Conservation (phyloP, 1,284 basidiomycete species). For the Hemileia vastatrix region DNA sequence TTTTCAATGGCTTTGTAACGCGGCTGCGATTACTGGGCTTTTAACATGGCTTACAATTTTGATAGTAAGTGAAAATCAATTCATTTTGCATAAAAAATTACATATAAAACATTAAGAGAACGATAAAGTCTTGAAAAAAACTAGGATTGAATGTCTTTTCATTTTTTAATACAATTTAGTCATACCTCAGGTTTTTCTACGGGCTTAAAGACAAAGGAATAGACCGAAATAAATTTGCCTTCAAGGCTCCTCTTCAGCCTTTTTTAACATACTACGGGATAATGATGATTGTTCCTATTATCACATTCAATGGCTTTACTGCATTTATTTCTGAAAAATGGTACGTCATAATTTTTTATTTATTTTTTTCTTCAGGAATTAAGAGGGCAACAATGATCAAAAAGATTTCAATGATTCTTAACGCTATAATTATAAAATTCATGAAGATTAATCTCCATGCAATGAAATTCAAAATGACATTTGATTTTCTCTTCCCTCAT, state of each 20-base stretch:
- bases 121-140: not conserved
- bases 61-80: constrained; percentile 16
- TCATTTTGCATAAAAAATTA: too few species aligned
- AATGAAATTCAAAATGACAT: too few species aligned
- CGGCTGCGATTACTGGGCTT: constrained; percentile 47
- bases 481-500: too few species aligned
- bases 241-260: constrained; percentile 48
- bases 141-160: constrained; percentile 7
- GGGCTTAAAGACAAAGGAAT: constrained; percentile 55
- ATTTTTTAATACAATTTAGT: constrained; percentile 44
- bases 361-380: too few species aligned
- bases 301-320: constrained; percentile 53
- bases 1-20: constrained; percentile 62
- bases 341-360: too few species aligned
- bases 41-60: constrained; percentile 23
- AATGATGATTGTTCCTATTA: constrained; percentile 55
- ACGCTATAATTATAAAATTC: too few species aligned
- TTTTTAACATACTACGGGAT: constrained; percentile 59
- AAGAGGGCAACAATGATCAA: too few species aligned
- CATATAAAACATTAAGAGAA: not conserved
- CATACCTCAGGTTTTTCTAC: constrained; percentile 63
- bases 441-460: too few species aligned
- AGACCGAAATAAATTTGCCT: constrained; percentile 52
- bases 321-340: constrained; percentile 61
- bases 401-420: too few species aligned